phyloP scores from a whole-genome alignment of 2,329 filamentous ascomycete genomes.

The Pseudogymnoascus sp. region DNA sequence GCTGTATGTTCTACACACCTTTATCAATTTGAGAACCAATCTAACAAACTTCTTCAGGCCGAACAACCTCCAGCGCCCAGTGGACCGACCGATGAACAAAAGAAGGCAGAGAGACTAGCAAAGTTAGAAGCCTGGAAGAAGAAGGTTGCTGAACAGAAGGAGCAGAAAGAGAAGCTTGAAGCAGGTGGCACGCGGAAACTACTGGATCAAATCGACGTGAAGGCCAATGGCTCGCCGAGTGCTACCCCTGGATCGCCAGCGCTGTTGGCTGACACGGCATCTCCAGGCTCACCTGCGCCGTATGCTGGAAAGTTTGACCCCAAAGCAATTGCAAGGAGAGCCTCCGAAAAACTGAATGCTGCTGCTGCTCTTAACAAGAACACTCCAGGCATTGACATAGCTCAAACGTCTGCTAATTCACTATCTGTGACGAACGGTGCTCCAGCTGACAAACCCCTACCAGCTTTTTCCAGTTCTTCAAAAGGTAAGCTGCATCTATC shows the following conservation, averaged over 20 bases:
- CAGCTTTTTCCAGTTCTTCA: conserved; percentile 31
- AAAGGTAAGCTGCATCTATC: conserved; percentile 28
- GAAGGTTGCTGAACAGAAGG: conserved; percentile 67
- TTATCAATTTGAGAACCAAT: not conserved
- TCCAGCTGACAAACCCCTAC: conserved; percentile 35
- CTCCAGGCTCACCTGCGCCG: conserved; percentile 43
- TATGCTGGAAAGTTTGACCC: conserved; percentile 79
- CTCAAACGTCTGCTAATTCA: conserved; percentile 36
- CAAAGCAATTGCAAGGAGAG: conserved; percentile 76
- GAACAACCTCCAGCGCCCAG: conserved; percentile 44
- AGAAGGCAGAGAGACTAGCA: conserved; percentile 70
- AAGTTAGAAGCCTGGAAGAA: conserved; percentile 89
- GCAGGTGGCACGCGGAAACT: conserved; percentile 57
- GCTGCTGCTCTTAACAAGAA: conserved; percentile 43
- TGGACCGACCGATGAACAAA: conserved; percentile 58
- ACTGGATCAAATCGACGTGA: conserved; percentile 65
- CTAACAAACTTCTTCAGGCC: conserved; percentile 33
- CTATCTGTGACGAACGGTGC: conserved; percentile 31
- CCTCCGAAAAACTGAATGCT: conserved; percentile 48
- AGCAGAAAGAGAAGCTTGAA: conserved; percentile 60
- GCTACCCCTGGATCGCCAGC: conserved; percentile 45
- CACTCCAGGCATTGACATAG: conserved; percentile 39
- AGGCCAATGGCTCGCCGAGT: conserved; percentile 38
- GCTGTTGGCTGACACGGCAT: conserved; percentile 31
- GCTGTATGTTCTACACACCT: conserved; percentile 42